Evolutionary conservation across 2,329 filamentous ascomycete species (phyloP), one percentile per base, ranked within the genome.

Genomic region (Spiromastix sp.): DNA sequence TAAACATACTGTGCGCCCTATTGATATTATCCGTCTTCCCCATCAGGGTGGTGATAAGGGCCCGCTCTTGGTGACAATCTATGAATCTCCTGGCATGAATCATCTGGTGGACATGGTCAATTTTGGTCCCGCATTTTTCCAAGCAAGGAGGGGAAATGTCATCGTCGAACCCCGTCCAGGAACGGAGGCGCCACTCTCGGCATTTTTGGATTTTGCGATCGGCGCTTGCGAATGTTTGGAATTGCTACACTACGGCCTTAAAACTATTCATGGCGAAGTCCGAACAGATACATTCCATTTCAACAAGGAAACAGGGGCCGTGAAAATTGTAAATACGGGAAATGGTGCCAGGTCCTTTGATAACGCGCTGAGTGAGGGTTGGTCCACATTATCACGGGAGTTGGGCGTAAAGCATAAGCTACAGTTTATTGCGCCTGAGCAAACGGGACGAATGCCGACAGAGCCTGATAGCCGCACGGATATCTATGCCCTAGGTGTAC

Each of bases 391-490:
- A 7, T 89, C 84, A 9, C 80, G 81, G 40, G 84, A 95, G 55
- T 62, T 86, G 5, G 87, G 87, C 2, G 84, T 86, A 26, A 86
- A 85, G 60, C 80, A 87, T 52, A 94, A 93, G 59, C 67, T 96
- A 13, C 77, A 87, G 34, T 95, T 85, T 53, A 93, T 95, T 53
- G 89, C 86, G 30, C 87, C 89, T 0, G 89, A 96, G 54, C 89
- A 95, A 64, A 95, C 89, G 2, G 89, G 89, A 10, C 79, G 89
- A 13, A 81, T 95, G 72, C 84, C 86, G 2, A 85, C 84, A 3
- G 87, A 95, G 56, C 89, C 89, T 1, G 89, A 95, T 59, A 84
- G 75, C 28, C 75, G 89, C 26, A 95, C 89, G 11, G 89, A 96
- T 57, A 93, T 95, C 20, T 95, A 95, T 62, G 87, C 85, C 1